These are phyloP conservation scores for Candida hungchunana DNA, from an alignment of 805 yeast species.

Conservation along the genomic window DNA sequence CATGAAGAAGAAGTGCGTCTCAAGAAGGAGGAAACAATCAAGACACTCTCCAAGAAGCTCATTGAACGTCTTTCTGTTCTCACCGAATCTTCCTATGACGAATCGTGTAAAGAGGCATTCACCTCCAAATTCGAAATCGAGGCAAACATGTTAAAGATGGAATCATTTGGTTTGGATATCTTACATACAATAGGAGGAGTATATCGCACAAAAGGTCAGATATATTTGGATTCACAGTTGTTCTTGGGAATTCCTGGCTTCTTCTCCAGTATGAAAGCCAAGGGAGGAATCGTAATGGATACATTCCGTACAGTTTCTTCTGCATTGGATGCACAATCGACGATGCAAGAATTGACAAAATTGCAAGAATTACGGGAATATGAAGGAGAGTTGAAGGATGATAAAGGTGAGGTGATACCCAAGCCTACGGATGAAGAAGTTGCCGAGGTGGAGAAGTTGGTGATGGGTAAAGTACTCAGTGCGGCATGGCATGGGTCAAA, in stretches of 20 bases:
- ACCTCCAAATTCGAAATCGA: conserved; percentile 66
- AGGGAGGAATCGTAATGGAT: conserved; percentile 69
- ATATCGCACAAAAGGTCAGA: conserved; percentile 59
- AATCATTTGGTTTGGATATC: conserved; percentile 80
- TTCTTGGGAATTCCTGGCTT: conserved; percentile 67
- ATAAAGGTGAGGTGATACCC: conserved; percentile 47
- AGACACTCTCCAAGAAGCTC: conserved; percentile 56
- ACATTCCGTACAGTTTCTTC: conserved; percentile 66
- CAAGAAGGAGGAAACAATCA: conserved; percentile 63
- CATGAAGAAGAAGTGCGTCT: conserved; percentile 73
- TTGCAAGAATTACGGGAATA: conserved; percentile 49
- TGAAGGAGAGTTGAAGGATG: conserved; percentile 39
- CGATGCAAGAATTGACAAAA: conserved; percentile 68
- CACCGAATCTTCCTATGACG: conserved; percentile 60
- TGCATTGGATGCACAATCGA: conserved; percentile 74
- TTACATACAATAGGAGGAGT: conserved; percentile 71
- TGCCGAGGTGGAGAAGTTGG: conserved; percentile 66
- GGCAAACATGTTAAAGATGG: conserved; percentile 78
- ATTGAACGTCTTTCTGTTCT: conserved; percentile 47
- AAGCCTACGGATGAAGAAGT: conserved; percentile 59
- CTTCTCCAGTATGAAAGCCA: conserved; percentile 67
- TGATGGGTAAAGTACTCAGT: conserved; percentile 75
- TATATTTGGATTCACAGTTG: conserved; percentile 61
- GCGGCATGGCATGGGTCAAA: conserved; percentile 86
- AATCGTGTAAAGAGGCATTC: conserved; percentile 60